These are phyloP conservation scores for Fagopyrum homotropicum DNA, from an alignment of 148 eudicot species.

Conservation along the genomic window DNA sequence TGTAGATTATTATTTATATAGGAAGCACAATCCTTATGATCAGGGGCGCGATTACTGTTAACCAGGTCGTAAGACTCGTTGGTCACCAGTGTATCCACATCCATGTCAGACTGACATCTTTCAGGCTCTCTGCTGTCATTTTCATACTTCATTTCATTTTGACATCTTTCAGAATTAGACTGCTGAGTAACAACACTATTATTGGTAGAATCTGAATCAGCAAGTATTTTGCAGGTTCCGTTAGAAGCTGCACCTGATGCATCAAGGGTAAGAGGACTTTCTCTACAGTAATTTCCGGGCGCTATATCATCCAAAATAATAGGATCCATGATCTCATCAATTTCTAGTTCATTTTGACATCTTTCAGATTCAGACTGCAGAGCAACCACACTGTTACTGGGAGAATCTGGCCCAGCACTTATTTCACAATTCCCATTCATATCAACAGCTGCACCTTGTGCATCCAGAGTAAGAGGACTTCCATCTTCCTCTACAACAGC, in stretches of 20 bases:
- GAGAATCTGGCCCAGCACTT: not conserved
- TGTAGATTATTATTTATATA: not conserved
- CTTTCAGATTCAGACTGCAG: not conserved
- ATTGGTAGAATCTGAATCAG: not conserved
- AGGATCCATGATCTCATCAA: not conserved
- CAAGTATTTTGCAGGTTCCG: not conserved
- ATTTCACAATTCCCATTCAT: not conserved
- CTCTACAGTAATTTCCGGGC: not conserved
- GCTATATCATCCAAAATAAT: not conserved
- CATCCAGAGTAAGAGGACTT: not conserved
- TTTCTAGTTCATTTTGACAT: not conserved
- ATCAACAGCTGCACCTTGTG: not conserved
- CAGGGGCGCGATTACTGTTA: not conserved
- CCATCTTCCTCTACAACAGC: not conserved
- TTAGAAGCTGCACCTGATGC: not conserved
- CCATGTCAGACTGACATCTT: not conserved
- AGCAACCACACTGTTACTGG: not conserved
- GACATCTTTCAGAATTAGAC: not conserved
- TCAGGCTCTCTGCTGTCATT: conserved; percentile 1
- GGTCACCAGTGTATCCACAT: not conserved
- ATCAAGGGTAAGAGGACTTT: not conserved
- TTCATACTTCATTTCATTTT: conserved; percentile 5
- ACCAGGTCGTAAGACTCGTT: not conserved
- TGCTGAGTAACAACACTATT: not conserved
- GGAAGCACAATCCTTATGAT: not conserved